Evolutionary conservation across 176 grass and related monocot genomes (phyloP).

Genomic region (Oryza punctata): DNA sequence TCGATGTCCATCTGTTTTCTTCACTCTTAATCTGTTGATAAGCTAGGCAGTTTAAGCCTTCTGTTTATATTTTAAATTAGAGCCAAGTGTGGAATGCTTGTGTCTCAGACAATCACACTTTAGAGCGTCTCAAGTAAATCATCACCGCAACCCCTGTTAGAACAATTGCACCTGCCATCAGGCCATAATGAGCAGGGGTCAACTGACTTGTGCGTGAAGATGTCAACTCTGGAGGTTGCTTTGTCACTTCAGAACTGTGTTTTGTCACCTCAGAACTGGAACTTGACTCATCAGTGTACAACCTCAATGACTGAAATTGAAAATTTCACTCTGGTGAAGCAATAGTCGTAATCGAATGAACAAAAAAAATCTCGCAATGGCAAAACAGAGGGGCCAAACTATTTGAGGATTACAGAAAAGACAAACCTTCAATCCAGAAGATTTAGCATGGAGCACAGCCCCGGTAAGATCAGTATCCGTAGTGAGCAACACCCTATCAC

Average conservation of each 20-base stretch:
- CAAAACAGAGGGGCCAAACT: background rate
- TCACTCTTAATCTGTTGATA: constrained; percentile 18
- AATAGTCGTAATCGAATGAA: constrained; percentile 20
- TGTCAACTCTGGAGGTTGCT: constrained; percentile 31
- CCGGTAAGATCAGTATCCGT: constrained; percentile 73
- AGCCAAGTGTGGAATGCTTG: background rate
- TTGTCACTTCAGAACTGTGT: constrained; percentile 38
- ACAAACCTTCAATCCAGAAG: constrained; percentile 74
- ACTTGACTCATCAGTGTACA: constrained; percentile 67
- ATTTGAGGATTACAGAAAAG: constrained; percentile 19
- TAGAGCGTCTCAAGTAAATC: constrained; percentile 74
- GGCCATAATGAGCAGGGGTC: constrained; percentile 45
- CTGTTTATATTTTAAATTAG: constrained; percentile 10
- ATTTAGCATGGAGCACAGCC: constrained; percentile 74
- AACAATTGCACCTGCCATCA: constrained; percentile 59
- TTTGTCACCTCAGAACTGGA: constrained; percentile 41
- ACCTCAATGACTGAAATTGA: constrained; percentile 68
- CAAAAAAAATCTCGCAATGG: background rate
- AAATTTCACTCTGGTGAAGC: constrained; percentile 30
- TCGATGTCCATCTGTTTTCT: background rate
- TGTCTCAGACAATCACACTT: constrained; percentile 43
- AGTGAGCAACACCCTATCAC: constrained; percentile 75
- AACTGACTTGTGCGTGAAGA: constrained; percentile 30
- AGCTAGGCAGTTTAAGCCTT: background rate
- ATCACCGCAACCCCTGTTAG: constrained; percentile 61